A percentile compares a stretch with the other conserved stretches of the same genome.
These are phyloP conservation scores for Piper longum DNA, from an alignment of 164 flowering plant genomes.

Conservation along the genomic window DNA sequence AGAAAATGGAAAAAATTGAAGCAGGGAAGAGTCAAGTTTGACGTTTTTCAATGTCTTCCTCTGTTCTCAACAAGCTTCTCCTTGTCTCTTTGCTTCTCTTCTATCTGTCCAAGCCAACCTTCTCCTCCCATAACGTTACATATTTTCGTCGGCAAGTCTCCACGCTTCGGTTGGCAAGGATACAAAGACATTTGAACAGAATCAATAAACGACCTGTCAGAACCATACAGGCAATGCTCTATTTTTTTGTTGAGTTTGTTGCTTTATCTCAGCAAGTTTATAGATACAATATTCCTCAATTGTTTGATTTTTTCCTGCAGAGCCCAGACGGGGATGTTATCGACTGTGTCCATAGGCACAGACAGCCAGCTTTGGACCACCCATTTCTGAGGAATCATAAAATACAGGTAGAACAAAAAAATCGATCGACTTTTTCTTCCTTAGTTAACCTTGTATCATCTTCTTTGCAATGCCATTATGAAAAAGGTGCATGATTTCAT, in stretches of 20 bases:
- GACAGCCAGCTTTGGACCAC: slow-evolving; percentile 93
- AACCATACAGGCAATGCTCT: slow-evolving; percentile 44
- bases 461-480: not conserved
- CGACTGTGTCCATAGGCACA: slow-evolving; percentile 71
- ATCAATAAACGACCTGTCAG: slow-evolving; percentile 54
- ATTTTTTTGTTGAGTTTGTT: not conserved
- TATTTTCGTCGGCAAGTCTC: slow-evolving; percentile 27
- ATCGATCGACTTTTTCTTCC: no score
- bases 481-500: not conserved
- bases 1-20: slow-evolving; percentile 14
- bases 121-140: slow-evolving; percentile 37
- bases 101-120: slow-evolving; percentile 4
- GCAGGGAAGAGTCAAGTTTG: slow-evolving; percentile 7
- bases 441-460: not conserved
- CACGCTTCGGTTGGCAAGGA: slow-evolving; percentile 50
- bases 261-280: not conserved
- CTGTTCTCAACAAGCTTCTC: not conserved
- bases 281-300: not conserved
- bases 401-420: slow-evolving; percentile 54
- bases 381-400: slow-evolving; percentile 85
- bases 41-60: not conserved
- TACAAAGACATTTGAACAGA: slow-evolving; percentile 43
- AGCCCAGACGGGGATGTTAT: slow-evolving; percentile 95
- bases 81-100: not conserved
- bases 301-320: slow-evolving; percentile 19